Percentiles rank a stretch among this genome's conserved stretches.
Evolutionary conservation across 2,329 filamentous ascomycete genomes (phyloP).

Genomic region (Cadophora malorum): DNA sequence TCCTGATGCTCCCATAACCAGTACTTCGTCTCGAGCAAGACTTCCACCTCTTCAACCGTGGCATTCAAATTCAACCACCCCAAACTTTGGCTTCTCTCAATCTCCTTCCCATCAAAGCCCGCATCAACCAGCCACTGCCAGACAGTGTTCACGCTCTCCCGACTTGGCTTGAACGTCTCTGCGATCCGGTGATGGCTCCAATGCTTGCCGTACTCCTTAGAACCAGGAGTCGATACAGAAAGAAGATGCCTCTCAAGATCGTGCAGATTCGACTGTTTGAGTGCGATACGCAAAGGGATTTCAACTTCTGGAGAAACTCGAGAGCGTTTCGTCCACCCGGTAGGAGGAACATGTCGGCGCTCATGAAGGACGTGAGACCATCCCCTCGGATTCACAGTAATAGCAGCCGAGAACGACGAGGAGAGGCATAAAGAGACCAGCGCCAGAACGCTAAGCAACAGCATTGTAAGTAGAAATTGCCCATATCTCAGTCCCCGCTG

Average conservation of each 20-base stretch:
- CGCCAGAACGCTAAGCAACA: not conserved
- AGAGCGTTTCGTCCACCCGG: conserved; percentile 19
- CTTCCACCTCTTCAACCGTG: not conserved
- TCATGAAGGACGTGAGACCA: conserved; percentile 23
- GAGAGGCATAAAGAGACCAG: not conserved
- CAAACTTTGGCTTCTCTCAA: not conserved
- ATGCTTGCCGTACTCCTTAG: conserved; percentile 53
- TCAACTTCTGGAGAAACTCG: conserved; percentile 17
- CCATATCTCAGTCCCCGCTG: not conserved
- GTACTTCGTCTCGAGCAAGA: not conserved
- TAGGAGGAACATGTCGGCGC: conserved; percentile 9
- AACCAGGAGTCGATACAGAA: conserved; percentile 52
- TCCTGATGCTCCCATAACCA: not conserved
- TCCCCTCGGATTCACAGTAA: not conserved
- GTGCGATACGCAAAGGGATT: conserved; percentile 46
- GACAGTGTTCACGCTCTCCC: not conserved
- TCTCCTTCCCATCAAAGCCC: not conserved
- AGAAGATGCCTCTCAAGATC: conserved; percentile 51
- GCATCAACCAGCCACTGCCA: not conserved
- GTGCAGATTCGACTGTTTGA: conserved; percentile 53
- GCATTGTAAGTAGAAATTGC: not conserved
- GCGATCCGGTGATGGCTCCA: conserved; percentile 49
- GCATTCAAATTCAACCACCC: not conserved
- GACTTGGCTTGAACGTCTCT: not conserved
- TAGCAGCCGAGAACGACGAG: not conserved